Evolutionary conservation across 176 grass and related monocot genomes (phyloP).

Genomic region (Tillandsia fasciculata): DNA sequence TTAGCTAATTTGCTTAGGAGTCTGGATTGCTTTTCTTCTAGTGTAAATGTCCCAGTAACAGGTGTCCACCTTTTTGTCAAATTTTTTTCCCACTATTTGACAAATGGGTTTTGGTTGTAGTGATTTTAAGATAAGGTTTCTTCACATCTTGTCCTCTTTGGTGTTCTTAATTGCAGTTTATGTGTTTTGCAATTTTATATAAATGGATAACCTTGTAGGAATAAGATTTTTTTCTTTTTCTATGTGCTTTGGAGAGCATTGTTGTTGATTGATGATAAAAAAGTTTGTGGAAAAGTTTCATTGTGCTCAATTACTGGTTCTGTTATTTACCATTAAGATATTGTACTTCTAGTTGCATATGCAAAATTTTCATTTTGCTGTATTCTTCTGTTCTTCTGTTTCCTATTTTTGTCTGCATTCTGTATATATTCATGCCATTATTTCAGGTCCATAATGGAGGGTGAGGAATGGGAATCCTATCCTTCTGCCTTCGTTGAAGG

Average conservation of each 20-base stretch:
- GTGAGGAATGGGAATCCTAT: conserved; percentile 44
- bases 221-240: no score
- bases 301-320: neutral
- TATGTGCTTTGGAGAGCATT: no score
- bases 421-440: conserved; percentile 11
- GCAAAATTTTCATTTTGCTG: conserved; percentile 3
- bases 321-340: neutral
- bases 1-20: conserved; percentile 2
- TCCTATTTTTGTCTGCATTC: conserved; percentile 11
- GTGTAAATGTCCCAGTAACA: conserved; percentile 28
- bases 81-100: neutral
- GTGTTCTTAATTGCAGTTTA: neutral
- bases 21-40: conserved; percentile 3
- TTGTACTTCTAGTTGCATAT: neutral
- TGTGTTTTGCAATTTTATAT: neutral
- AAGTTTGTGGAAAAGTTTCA: neutral
- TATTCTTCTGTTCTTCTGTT: conserved; percentile 3
- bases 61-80: conserved; percentile 11
- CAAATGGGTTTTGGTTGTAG: neutral
- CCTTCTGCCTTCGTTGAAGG: conserved; percentile 28
- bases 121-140: conserved; percentile 23
- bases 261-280: no score
- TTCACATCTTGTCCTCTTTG: conserved; percentile 6
- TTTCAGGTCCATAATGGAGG: conserved; percentile 46
- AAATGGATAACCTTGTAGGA: neutral